These are phyloP conservation scores for Adansonia grandidieri DNA, from an alignment of 441 rosid genomes.

Conservation along the genomic window DNA sequence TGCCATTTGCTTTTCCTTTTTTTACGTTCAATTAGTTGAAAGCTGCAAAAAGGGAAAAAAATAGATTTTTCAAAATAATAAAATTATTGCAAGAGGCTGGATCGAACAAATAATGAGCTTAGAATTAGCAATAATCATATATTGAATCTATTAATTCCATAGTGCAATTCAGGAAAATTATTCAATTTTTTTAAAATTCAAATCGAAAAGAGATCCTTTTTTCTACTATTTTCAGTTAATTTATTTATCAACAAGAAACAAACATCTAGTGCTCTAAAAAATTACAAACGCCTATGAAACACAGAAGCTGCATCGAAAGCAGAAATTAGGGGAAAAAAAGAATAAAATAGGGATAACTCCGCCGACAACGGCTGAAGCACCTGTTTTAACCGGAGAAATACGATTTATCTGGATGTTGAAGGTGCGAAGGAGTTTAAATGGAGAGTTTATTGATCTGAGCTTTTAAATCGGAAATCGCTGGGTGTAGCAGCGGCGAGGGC, in stretches of 20 bases:
- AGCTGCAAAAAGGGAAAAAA: neutral
- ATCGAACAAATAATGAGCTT: neutral
- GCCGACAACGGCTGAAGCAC: neutral
- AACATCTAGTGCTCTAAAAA: too few species aligned
- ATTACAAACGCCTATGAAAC: neutral
- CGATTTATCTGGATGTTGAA: neutral
- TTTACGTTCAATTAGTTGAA: neutral
- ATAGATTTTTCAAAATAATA: neutral
- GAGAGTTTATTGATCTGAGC: neutral
- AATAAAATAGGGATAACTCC: neutral
- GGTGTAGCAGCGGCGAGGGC: neutral
- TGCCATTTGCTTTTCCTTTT: constrained; percentile 35
- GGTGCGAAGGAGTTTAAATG: neutral
- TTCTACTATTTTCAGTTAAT: neutral
- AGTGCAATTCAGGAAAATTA: neutral
- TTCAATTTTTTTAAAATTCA: neutral
- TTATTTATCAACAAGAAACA: neutral
- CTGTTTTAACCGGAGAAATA: neutral
- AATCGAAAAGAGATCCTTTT: neutral
- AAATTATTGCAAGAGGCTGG: neutral
- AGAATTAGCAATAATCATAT: neutral
- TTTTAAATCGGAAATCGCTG: neutral
- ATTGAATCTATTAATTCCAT: neutral
- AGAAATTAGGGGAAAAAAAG: too few species aligned
- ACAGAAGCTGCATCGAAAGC: neutral